Conservation (phyloP, 2,329 filamentous ascomycete species). For the Diplodia intermedia region DNA sequence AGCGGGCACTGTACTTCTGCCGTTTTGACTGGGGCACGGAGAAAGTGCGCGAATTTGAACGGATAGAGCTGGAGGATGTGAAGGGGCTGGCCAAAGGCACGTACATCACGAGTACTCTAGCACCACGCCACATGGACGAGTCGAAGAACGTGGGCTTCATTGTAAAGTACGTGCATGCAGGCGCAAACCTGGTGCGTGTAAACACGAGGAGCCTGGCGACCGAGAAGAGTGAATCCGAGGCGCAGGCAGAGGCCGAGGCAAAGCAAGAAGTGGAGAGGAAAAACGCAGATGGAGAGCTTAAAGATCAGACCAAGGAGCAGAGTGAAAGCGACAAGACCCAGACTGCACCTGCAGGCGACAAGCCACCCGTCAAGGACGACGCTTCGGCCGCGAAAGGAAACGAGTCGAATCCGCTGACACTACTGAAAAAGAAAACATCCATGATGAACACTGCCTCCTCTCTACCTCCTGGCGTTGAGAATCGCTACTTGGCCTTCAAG, state of each 20-base stretch:
- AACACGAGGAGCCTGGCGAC: conserved; percentile 78
- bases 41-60: conserved; percentile 91
- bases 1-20: conserved; percentile 84
- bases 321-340: conserved; percentile 25
- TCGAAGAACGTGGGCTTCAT: conserved; percentile 83
- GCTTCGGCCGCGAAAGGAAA: not conserved
- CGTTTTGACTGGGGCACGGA: conserved; percentile 94
- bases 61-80: conserved; percentile 78
- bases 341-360: not conserved
- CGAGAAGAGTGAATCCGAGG: conserved; percentile 57
- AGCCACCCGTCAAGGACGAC: not conserved
- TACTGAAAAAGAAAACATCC: conserved; percentile 36
- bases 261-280: conserved; percentile 37
- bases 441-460: conserved; percentile 35
- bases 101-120: conserved; percentile 89
- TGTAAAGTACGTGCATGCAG: conserved; percentile 75
- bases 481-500: conserved; percentile 62
- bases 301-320: not conserved
- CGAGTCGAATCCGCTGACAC: conserved; percentile 3
- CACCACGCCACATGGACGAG: conserved; percentile 77
- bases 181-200: conserved; percentile 73
- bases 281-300: conserved; percentile 23
- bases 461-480: conserved; percentile 34
- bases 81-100: conserved; percentile 77
- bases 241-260: conserved; percentile 38